These are phyloP conservation scores for Schizosaccharomyces japonicus DNA, from an alignment of 805 yeast genomes.

Conservation along the genomic window DNA sequence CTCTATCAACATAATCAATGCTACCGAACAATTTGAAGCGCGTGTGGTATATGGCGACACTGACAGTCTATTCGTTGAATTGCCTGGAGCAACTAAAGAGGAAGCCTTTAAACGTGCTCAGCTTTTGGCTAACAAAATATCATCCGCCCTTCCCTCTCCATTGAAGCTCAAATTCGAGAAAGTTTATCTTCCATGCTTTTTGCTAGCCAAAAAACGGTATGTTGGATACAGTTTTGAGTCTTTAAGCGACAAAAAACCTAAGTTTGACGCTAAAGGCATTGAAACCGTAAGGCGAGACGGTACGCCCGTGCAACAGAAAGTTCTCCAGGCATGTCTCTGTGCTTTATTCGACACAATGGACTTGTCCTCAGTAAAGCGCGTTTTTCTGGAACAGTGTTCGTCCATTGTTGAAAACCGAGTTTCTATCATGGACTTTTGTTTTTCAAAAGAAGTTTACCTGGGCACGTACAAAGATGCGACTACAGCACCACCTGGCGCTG, in stretches of 20 bases:
- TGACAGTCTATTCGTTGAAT: conserved; percentile 71
- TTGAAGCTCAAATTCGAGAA: conserved; percentile 71
- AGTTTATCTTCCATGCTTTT: conserved; percentile 66
- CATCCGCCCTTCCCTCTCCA: conserved; percentile 54
- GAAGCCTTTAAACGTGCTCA: conserved; percentile 62
- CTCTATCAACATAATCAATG: conserved; percentile 47
- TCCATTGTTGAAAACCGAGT: conserved; percentile 41
- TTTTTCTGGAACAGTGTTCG: conserved; percentile 38
- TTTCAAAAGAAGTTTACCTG: conserved; percentile 68
- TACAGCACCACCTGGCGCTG: conserved; percentile 61
- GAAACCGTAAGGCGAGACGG: conserved; percentile 92
- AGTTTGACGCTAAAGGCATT: conserved; percentile 86
- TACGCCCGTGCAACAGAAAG: conserved; percentile 69
- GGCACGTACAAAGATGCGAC: conserved; percentile 45
- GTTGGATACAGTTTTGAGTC: conserved; percentile 62
- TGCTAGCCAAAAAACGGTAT: conserved; percentile 70
- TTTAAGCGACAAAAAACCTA: conserved; percentile 23
- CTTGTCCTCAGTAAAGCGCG: conserved; percentile 42
- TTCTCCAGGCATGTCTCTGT: conserved; percentile 46
- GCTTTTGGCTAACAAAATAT: conserved; percentile 40
- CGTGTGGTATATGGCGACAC: conserved; percentile 93
- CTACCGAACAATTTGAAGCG: conserved; percentile 45
- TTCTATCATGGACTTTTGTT: conserved; percentile 61
- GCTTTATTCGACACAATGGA: conserved; percentile 50
- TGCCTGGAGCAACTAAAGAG: conserved; percentile 54